Evolutionary conservation across 768 basidiomycete species (phyloP).

Genomic region (Boletus fagicola): DNA sequence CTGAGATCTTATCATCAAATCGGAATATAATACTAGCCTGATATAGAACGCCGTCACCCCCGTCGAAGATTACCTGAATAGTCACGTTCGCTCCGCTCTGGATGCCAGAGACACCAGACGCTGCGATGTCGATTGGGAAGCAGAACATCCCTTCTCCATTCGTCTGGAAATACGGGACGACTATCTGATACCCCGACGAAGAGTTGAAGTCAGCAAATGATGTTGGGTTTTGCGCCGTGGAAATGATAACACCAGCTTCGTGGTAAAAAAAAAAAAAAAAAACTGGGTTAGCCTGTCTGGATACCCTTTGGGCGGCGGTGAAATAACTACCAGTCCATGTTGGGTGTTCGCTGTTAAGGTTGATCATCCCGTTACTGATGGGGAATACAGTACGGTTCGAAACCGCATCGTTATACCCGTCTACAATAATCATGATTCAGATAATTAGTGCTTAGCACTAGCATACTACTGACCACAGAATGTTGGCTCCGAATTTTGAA

Average conservation of each 20-base stretch:
- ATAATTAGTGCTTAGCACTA: not conserved
- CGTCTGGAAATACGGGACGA: conserved; percentile 49
- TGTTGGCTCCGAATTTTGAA: conserved; percentile 50
- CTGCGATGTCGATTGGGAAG: conserved; percentile 59
- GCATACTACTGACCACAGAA: conserved; percentile 60
- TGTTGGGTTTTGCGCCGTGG: conserved; percentile 56
- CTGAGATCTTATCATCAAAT: not conserved
- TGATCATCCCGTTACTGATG: conserved; percentile 56
- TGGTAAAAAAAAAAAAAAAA: conserved; percentile 14
- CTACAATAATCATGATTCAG: conserved; percentile 35
- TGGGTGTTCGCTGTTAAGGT: conserved; percentile 64
- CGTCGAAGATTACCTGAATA: conserved; percentile 62
- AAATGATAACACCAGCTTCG: conserved; percentile 53
- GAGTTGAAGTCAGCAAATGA: conserved; percentile 63
- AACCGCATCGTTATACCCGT: conserved; percentile 57
- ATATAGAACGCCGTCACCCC: conserved; percentile 70
- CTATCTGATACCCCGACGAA: conserved; percentile 32
- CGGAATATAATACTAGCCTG: conserved; percentile 44
- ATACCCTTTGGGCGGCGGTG: not conserved
- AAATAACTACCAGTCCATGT: conserved; percentile 49
- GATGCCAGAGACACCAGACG: conserved; percentile 48
- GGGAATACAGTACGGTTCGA: conserved; percentile 68
- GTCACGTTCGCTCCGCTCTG: conserved; percentile 71
- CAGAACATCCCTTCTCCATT: conserved; percentile 63
- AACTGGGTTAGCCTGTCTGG: not conserved